phyloP scores from a whole-genome alignment of 257 asterid genomes.

The Plantago elongata region DNA sequence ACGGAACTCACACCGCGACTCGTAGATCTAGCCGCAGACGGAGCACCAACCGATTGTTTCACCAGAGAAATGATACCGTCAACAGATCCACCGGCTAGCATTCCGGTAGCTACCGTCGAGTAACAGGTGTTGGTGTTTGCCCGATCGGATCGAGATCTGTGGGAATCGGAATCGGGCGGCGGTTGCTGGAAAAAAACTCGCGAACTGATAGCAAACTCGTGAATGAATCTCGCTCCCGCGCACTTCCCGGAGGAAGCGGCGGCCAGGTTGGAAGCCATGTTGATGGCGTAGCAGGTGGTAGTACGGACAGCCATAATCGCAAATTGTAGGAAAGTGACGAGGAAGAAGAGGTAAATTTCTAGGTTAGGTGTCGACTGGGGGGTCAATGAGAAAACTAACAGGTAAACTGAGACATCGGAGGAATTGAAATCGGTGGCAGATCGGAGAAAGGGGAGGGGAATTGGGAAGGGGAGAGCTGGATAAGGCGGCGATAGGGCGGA shows the following conservation, averaged over 20 bases:
- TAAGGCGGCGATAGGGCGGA: too few species aligned
- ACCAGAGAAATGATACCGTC: constrained; percentile 51
- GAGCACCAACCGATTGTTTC: constrained; percentile 39
- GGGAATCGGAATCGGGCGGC: constrained; percentile 34
- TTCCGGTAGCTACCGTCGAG: constrained; percentile 43
- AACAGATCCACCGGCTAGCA: constrained; percentile 34
- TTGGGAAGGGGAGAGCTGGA: too few species aligned
- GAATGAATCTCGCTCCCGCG: constrained; percentile 45
- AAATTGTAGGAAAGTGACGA: constrained; percentile 29
- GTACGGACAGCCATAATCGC: constrained; percentile 74
- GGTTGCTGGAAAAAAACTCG: constrained; percentile 31
- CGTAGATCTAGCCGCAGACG: neutral
- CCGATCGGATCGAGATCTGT: constrained; percentile 22
- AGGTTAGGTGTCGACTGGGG: constrained; percentile 15
- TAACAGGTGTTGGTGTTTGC: constrained; percentile 11
- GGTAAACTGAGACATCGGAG: too few species aligned
- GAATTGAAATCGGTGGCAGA: too few species aligned
- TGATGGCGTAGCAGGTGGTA: constrained; percentile 75
- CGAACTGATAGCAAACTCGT: constrained; percentile 44
- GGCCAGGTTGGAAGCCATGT: constrained; percentile 56
- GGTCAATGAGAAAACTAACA: neutral
- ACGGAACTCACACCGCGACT: neutral
- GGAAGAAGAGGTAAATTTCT: constrained; percentile 31
- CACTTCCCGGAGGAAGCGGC: constrained; percentile 47
- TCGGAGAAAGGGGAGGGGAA: too few species aligned